These are phyloP conservation scores for Candida awuae DNA, from an alignment of 805 yeast species.

Conservation along the genomic window DNA sequence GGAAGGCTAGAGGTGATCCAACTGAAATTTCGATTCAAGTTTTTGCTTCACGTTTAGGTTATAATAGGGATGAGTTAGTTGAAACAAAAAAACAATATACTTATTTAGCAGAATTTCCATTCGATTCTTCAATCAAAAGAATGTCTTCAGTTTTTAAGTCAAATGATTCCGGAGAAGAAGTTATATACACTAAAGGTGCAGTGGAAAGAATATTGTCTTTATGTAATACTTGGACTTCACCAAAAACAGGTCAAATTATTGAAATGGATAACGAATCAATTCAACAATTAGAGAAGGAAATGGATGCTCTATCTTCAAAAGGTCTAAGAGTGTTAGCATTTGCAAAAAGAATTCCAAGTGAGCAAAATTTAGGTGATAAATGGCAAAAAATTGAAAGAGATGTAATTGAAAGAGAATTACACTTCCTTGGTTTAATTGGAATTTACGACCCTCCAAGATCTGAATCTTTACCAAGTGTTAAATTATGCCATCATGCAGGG, in stretches of 20 bases:
- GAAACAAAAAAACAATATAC: conserved; percentile 30
- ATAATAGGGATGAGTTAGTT: conserved; percentile 37
- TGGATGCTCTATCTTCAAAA: conserved; percentile 51
- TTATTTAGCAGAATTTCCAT: conserved; percentile 62
- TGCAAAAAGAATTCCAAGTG: conserved; percentile 38
- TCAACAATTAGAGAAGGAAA: conserved; percentile 40
- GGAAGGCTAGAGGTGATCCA: conserved; percentile 86
- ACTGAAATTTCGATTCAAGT: conserved; percentile 86
- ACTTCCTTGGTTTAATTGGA: conserved; percentile 63
- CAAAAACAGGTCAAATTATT: conserved; percentile 24
- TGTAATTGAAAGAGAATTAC: conserved; percentile 43
- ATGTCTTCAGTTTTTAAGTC: conserved; percentile 56
- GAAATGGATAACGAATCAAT: conserved; percentile 36
- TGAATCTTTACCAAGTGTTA: conserved; percentile 60
- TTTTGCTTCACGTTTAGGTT: conserved; percentile 51
- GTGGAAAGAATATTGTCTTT: conserved; percentile 58
- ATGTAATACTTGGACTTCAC: conserved; percentile 47
- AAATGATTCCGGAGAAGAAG: conserved; percentile 22
- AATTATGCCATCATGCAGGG: conserved; percentile 64
- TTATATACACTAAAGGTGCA: conserved; percentile 60
- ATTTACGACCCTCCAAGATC: conserved; percentile 74
- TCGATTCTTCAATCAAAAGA: conserved; percentile 65
- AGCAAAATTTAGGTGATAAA: conserved; percentile 17
- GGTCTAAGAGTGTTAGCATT: conserved; percentile 72
- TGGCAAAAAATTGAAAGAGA: conserved; percentile 33